Base-by-base conservation (phyloP, 106 monocot genomes). In the Posidonia australis region DNA sequence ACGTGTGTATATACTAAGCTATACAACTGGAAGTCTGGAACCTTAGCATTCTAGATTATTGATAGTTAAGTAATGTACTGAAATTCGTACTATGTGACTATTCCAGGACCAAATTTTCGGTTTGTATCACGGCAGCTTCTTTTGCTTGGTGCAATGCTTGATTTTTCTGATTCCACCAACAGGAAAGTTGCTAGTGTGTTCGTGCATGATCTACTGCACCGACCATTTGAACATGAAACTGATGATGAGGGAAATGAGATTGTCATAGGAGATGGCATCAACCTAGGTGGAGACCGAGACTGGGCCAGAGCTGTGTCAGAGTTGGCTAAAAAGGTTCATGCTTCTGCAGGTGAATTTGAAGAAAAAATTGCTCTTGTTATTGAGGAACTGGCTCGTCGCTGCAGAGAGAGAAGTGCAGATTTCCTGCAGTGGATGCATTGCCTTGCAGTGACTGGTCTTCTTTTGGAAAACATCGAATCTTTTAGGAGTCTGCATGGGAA, bases 361-460 rank as follows among this genome's bases (percentile, higher is more conserved):
- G 79, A 77, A 64, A 68, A 77, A 25, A 29, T 91, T 4, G 59
- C 76, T 63, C 36, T 28, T 36, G 76, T 77, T 20, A 30, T 91
- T 36, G 83, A 80, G 67, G 85, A 91, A 49, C 85, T 83, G 60
- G 85, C 81, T 64, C 74, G 68, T 46, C 87, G 87, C 27, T 90
- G 87, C 53, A 67, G 98, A 63, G 98, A 98, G 73, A 87, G 98
- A 71, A 81, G 71, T 48, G 98, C 90, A 45, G 79, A 91, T 42
- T 74, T 73, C 46, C 73, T 79, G 31, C 83, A 91, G 64, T 98
- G 98, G 98, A 88, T 85, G 85, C 91, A 98, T 72, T 91, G 98
- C 59, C 81, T 98, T 62, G 75, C 84, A 44, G 67, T 98, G 32
- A 67, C 70, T 20, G 78, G 84, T 41, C 81, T 98, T 47, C 78